Evolutionary conservation across 2,329 filamentous ascomycete species (phyloP).

Genomic region (Penicillium sp.): DNA sequence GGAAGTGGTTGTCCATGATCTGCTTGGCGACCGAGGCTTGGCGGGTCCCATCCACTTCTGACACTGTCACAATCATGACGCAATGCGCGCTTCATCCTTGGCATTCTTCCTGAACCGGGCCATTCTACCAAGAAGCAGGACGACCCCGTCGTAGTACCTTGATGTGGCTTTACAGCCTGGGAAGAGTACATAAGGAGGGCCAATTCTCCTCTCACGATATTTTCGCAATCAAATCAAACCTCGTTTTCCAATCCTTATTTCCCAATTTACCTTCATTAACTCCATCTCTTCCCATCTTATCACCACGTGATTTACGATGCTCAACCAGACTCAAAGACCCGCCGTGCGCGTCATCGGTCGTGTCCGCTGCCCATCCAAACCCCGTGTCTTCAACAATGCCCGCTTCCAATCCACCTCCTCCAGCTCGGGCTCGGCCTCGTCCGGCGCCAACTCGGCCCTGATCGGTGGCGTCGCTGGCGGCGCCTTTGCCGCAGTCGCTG

Average conservation of each 20-base stretch:
- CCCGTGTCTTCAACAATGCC: slow-evolving; percentile 13
- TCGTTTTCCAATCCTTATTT: neutral
- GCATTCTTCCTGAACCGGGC: neutral
- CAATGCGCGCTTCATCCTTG: neutral
- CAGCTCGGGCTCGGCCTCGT: slow-evolving; percentile 21
- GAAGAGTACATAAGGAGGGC: neutral
- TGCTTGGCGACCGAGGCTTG: neutral
- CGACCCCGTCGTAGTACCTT: neutral
- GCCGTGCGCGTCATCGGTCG: neutral
- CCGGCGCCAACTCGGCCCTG: slow-evolving; percentile 35
- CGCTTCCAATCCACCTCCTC: slow-evolving; percentile 35
- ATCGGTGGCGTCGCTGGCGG: slow-evolving; percentile 55
- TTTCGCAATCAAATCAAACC: neutral
- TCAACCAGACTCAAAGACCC: neutral
- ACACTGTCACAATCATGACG: neutral
- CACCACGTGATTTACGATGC: neutral
- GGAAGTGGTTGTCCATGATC: neutral
- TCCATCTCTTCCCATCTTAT: neutral
- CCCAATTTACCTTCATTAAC: neutral
- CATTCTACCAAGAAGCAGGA: neutral
- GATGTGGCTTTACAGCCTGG: neutral
- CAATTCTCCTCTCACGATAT: neutral
- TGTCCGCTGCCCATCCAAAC: neutral
- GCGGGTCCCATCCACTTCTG: neutral
- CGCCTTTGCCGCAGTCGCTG: slow-evolving; percentile 48